These are phyloP conservation scores for Acidiella bohemica DNA, from an alignment of 495 filamentous ascomycete species.

Conservation along the genomic window DNA sequence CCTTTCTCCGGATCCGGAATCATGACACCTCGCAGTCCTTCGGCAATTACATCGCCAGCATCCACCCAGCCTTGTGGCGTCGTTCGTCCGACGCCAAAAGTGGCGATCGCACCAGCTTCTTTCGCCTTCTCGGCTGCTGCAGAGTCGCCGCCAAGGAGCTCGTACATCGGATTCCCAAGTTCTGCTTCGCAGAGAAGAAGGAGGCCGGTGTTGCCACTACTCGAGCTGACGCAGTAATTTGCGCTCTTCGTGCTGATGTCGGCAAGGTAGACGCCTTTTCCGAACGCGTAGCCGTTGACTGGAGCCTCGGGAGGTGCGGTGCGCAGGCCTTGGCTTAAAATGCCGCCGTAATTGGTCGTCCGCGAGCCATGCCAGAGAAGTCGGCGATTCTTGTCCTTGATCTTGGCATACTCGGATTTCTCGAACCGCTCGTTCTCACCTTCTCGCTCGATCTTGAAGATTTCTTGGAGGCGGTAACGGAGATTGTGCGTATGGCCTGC, in stretches of 20 bases:
- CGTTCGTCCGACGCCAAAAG: background rate
- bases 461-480: constrained; percentile 44
- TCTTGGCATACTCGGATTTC: constrained; percentile 35
- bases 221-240: constrained; percentile 50
- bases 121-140: constrained; percentile 50
- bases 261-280: constrained; percentile 66
- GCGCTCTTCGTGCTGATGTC: constrained; percentile 72
- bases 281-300: constrained; percentile 42
- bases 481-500: constrained; percentile 46
- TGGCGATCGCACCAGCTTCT: constrained; percentile 33
- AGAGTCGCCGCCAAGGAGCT: constrained; percentile 39
- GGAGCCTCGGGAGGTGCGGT: constrained; percentile 80
- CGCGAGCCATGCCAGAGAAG: constrained; percentile 80
- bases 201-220: constrained; percentile 38
- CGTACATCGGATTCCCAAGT: constrained; percentile 57
- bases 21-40: constrained; percentile 36
- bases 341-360: constrained; percentile 66
- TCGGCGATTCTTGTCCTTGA: constrained; percentile 42
- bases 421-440: constrained; percentile 60
- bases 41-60: background rate
- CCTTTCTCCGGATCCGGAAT: constrained; percentile 36
- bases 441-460: constrained; percentile 67
- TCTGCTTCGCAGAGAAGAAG: constrained; percentile 70
- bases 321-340: constrained; percentile 70
- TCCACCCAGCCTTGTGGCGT: constrained; percentile 5